Evolutionary conservation across 2,329 filamentous ascomycete species (phyloP), one percentile per base, ranked within the genome.

Genomic region (Malbranchea zuffiana): DNA sequence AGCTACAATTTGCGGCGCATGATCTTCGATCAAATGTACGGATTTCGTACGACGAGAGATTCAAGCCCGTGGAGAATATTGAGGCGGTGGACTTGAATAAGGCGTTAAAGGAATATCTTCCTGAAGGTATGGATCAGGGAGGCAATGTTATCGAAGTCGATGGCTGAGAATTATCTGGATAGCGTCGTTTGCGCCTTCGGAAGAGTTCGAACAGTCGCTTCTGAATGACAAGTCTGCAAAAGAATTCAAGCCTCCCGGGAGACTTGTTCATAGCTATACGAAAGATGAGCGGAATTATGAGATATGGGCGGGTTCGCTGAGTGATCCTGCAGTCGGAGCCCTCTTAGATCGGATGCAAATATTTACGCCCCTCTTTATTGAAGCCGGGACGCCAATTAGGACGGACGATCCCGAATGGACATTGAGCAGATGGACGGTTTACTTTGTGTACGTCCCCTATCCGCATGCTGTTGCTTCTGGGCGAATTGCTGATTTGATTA

Each of bases 351-450:
- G 87, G 35, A 74, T 92, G 46, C 86, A 94, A 61, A 75, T 95
- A 38, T 67, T 93, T 23, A 75, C 87, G 4, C 76, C 84, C 11
- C 69, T 96, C 42, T 92, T 86, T 57, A 95, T 98, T 44, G 92
- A 98, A 58, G 90, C 84, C 18, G 90, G 87, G n/a, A 82, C 76
- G 3, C 75, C 75, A 24, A 77, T 95, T 30, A 74, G 74, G 11
- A 65, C 80, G 2, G 76, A 86, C 25, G 71, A 82, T 35, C 72
- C 80, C 1, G 80, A 87, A 44, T 80, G 75, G 69, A 78, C 76
- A 0, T 61, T 80, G 13, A 74, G 86, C 43, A 74, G 88, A 50
- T 98, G 90, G 90, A 86, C 82, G 1, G 64, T 96, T n/a, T 96
- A 86, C 62, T 78, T 94, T 48, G 67, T 94, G 39, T 88, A 81